Evolutionary conservation across 2,329 filamentous ascomycete genomes (phyloP).

Genomic region (Falciphora oryzae): DNA sequence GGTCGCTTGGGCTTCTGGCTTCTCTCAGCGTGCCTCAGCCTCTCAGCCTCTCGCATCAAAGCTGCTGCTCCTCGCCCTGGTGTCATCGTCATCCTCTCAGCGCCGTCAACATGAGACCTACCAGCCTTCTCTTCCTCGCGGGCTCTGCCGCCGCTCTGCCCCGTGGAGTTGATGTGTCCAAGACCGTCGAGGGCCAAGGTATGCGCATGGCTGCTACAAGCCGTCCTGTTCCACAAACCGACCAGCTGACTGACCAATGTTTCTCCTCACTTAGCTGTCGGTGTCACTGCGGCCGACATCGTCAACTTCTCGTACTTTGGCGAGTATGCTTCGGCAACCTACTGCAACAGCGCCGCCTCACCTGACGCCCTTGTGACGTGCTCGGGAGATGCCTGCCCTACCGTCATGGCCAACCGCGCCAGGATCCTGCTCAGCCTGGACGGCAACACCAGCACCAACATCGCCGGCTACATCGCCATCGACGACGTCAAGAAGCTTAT

Average conservation of each 20-base stretch:
- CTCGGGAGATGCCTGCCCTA: constrained; percentile 35
- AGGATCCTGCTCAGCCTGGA: constrained; percentile 37
- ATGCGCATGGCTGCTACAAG: background rate
- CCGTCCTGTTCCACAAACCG: background rate
- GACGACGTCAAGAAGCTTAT: constrained; percentile 46
- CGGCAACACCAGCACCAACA: constrained; percentile 16
- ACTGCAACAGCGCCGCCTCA: constrained; percentile 43
- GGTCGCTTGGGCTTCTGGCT: background rate
- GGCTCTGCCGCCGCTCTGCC: constrained; percentile 4
- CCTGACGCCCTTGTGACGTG: constrained; percentile 38
- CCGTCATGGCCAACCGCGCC: constrained; percentile 35
- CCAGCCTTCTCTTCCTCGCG: background rate
- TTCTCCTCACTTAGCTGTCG: constrained; percentile 9
- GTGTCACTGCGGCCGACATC: constrained; percentile 28
- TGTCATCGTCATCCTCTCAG: background rate
- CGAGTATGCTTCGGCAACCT: constrained; percentile 46
- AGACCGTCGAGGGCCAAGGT: constrained; percentile 6
- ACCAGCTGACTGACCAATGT: background rate
- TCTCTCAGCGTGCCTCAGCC: background rate
- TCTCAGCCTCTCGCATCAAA: background rate
- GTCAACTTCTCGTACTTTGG: constrained; percentile 40
- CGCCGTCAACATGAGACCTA: constrained; percentile 3
- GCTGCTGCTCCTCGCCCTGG: background rate
- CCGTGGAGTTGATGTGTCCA: background rate
- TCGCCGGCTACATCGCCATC: constrained; percentile 44